phyloP scores from a whole-genome alignment of 2,329 filamentous ascomycete species.

The Ceratocystiopsis minuta region DNA sequence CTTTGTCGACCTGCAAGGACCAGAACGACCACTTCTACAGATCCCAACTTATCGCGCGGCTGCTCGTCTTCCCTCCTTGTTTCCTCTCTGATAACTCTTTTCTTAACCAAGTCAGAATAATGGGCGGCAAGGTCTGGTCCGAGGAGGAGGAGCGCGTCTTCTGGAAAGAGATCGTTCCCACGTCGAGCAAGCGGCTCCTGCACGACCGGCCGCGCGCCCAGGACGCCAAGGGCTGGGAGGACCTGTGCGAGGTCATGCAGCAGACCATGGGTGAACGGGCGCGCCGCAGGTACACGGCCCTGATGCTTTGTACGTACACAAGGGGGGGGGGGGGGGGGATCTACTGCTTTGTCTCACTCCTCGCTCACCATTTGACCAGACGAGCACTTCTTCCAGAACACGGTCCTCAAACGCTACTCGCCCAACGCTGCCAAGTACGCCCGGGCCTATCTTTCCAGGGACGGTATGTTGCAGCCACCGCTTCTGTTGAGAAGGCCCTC shows the following conservation, averaged over 20 bases:
- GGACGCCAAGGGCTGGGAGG: conserved; percentile 10
- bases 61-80: not conserved
- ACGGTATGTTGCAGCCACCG: conserved; percentile 7
- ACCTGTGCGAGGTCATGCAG: conserved; percentile 9
- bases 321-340: no score
- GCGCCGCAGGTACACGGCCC: conserved; percentile 13
- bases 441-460: conserved; percentile 4
- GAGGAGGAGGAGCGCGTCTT: conserved; percentile 28
- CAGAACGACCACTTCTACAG: no score
- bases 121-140: conserved; percentile 35
- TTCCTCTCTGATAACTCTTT: not conserved
- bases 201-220: conserved; percentile 1
- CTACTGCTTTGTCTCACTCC: not conserved
- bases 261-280: conserved; percentile 7
- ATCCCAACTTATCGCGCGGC: no score
- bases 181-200: conserved; percentile 13
- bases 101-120: conserved; percentile 9
- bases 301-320: conserved; percentile 16
- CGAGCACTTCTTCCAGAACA: conserved; percentile 18
- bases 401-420: conserved; percentile 10
- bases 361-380: conserved; percentile 8
- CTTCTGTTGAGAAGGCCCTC: not conserved
- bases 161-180: conserved; percentile 20
- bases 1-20: no score
- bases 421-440: conserved; percentile 9